A percentile compares a stretch with the other conserved stretches of the same genome.
Evolutionary conservation across 257 asterid genomes (phyloP).

Genomic region (Gynochthodes officinalis): DNA sequence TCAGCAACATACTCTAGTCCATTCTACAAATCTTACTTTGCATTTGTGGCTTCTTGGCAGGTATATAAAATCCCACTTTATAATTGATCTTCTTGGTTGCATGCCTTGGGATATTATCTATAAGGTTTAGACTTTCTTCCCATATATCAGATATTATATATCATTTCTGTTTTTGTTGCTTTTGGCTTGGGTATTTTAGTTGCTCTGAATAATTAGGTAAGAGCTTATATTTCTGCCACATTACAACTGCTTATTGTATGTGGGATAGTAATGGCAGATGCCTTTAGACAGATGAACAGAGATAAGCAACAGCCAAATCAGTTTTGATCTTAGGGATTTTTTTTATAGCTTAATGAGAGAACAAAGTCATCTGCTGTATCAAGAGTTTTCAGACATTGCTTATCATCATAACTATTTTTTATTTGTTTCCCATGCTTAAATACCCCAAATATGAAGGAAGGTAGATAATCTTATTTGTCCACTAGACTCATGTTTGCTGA

Average conservation of each 20-base stretch:
- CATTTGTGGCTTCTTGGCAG: constrained; percentile 21
- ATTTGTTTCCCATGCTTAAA: neutral
- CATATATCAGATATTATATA: neutral
- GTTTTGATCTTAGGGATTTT: neutral
- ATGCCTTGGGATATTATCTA: constrained; percentile 48
- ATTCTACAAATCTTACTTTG: neutral
- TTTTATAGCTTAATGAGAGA: neutral
- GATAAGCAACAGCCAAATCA: neutral
- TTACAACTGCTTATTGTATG: neutral
- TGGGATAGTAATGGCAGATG: neutral
- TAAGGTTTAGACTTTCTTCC: constrained; percentile 27
- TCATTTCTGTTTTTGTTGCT: neutral
- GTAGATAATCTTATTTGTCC: neutral
- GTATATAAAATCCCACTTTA: constrained; percentile 38
- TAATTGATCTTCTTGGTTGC: constrained; percentile 41
- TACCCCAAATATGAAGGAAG: neutral
- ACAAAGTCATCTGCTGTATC: neutral
- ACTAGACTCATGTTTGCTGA: neutral
- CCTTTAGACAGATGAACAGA: neutral
- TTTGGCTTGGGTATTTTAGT: neutral
- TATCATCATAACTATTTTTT: neutral
- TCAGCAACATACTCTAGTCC: neutral
- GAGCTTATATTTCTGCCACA: neutral
- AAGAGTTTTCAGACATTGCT: neutral
- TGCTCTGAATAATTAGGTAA: neutral